Evolutionary conservation across 352 stramenopile species (phyloP).

Genomic region (Globisporangium camurandrum): DNA sequence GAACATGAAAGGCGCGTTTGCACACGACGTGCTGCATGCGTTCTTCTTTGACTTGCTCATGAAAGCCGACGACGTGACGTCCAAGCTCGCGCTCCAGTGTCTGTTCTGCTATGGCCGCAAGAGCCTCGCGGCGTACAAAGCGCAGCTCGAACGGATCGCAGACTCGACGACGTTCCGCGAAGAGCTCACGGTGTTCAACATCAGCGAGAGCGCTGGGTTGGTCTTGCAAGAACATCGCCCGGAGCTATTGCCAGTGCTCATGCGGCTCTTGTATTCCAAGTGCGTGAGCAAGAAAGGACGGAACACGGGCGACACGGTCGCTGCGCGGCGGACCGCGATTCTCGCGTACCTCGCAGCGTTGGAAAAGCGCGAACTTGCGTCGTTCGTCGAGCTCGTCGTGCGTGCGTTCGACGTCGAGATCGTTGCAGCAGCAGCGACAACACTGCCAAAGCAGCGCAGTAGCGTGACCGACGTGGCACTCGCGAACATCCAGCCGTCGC

Average conservation of each 20-base stretch:
- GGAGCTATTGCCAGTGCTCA: slow-evolving; percentile 76
- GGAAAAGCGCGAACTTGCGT: slow-evolving; percentile 60
- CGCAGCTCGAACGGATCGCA: slow-evolving; percentile 71
- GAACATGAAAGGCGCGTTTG: slow-evolving; percentile 85
- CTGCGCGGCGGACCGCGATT: slow-evolving; percentile 81
- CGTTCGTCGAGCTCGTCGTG: slow-evolving; percentile 87
- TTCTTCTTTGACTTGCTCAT: slow-evolving; percentile 87
- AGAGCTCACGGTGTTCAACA: slow-evolving; percentile 86
- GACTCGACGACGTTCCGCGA: slow-evolving; percentile 84
- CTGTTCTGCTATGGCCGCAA: slow-evolving; percentile 82
- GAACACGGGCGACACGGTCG: slow-evolving; percentile 79
- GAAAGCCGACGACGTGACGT: slow-evolving; percentile 84
- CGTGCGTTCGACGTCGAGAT: slow-evolving; percentile 76
- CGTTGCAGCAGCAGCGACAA: slow-evolving; percentile 7
- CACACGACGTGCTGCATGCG: slow-evolving; percentile 62
- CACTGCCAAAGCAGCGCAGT: too few relatives aligned
- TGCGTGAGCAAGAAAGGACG: slow-evolving; percentile 83
- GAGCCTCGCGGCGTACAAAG: slow-evolving; percentile 81
- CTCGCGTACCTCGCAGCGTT: slow-evolving; percentile 85
- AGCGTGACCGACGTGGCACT: slow-evolving; percentile 19
- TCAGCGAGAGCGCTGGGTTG: slow-evolving; percentile 52
- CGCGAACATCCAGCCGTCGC: slow-evolving; percentile 56
- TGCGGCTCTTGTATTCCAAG: slow-evolving; percentile 88
- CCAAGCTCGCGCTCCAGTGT: slow-evolving; percentile 81
- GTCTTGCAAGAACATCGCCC: slow-evolving; percentile 77